Base-by-base conservation (phyloP, 768 basidiomycete species). In the Lactarius akahatsu region DNA sequence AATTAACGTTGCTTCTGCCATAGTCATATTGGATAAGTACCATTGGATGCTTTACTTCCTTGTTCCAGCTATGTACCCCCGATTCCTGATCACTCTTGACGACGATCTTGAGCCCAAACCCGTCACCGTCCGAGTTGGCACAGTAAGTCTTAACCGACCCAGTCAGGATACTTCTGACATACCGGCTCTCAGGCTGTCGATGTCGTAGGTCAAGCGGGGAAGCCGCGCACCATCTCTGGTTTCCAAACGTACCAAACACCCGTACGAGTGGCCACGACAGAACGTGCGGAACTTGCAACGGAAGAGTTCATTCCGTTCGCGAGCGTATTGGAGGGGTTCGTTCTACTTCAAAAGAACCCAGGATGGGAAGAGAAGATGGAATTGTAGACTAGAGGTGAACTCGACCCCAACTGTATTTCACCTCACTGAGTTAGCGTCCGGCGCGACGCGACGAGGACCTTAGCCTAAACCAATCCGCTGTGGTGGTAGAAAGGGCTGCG, bases 11-110 rank as follows among this genome's bases (percentile, higher is more conserved):
- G 20, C 11, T 45, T 59, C 30, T 41, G 28, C 8, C 23, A 6
- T 67, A 97, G 96, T 99, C 75, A 81, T 99, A 2, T 85, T 98
- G 20, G 94, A 96, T 75, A 96, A 89, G 77, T 90, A 92, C 71
- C 97, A 98, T 78, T 99, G 97, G 97, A 97, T 98, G 94, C 79
- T 98, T 64, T 99, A 92, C 80, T 95, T 96, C 85, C 85, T 98
- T 34, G 89, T 88, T 7, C 90, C 94, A 2, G 92, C 95, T 66
- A 98, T 99, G 97, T 96, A 94, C 79, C 97, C 97, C 41, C 88
- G 96, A 64, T 98, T 98, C 90, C 79, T 99, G 73, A 98, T 98
- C 77, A 97, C 96, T 0, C 86, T 99, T 23, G 88, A 96, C 77
- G 96, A 98, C 77, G 85, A 95, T 65, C 86, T 96, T 66, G 86